Base-by-base conservation (phyloP, 2,329 filamentous ascomycete genomes). In the Pyricularia sp. region DNA sequence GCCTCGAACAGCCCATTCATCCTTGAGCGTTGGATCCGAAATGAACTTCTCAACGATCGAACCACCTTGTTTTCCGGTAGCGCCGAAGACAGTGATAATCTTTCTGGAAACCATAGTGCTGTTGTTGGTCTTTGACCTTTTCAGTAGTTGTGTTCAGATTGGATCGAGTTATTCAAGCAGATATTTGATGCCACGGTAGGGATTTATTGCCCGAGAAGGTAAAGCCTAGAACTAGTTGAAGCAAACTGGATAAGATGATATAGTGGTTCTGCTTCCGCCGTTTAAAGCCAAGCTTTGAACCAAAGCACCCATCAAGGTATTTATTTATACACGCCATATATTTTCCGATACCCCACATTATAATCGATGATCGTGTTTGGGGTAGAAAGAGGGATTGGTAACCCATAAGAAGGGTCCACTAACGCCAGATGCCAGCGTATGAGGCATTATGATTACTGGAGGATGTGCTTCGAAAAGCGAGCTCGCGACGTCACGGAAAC, bases 1-100 rank as follows among this genome's bases (percentile, higher is more conserved):
- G 65, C 79, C 85, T 33, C 85, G 83, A 67, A 76, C 68, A 5
- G 67, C 64, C 69, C 69, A 76, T 20, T 71, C 64, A 6, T 70
- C 42, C 11, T 71, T 69, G 26, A 75, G 69, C 61, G 64, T 64
- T 3, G 72, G 69, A 68, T 74, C 71, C 20, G 66, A 67, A 23
- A 76, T 70, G 25, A 76, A 69, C 23, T 65, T 66, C 33, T 70
- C n/a, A 70, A 72, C 70, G 59, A 76, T 67, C 25, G 72, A 73
- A 20, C 73, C 72, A 66, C 74, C 74, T 68, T 75, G 74, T 28
- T 70, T 68, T 66, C 74, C 74, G 6, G 74, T 75, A 28, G 74
- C 74, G 26, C 74, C 73, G 31, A 76, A 72, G 9, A 76, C 70
- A 28, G 71, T 72, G 58, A 75, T 70, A 50, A 70, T 64, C 65